These are phyloP conservation scores for Malania oleifera DNA, from an alignment of 164 flowering plant genomes.

Conservation along the genomic window DNA sequence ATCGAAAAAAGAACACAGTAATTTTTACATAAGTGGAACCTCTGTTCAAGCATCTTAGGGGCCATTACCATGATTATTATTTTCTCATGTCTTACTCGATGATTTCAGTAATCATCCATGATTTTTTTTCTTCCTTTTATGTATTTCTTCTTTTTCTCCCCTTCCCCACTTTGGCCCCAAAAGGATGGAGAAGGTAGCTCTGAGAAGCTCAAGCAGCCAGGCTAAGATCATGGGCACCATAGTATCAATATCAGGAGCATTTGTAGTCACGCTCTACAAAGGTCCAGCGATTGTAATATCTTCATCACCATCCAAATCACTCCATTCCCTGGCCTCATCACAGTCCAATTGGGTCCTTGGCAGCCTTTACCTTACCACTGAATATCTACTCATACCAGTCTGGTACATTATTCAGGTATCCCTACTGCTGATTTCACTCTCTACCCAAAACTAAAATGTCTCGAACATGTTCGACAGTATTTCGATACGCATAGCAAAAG, in stretches of 20 bases:
- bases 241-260: background rate
- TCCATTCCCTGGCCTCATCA: background rate
- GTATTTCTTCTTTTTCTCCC: background rate
- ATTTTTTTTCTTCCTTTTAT: background rate
- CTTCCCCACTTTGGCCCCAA: background rate
- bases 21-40: no score
- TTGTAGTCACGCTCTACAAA: slow-evolving; percentile 1
- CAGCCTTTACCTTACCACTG: background rate
- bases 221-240: slow-evolving; percentile 1
- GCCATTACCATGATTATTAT: no score
- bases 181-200: background rate
- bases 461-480: no score
- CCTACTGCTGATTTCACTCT: background rate
- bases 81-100: no score
- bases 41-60: no score
- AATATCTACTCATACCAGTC: background rate
- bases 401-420: slow-evolving; percentile 3
- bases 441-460: background rate
- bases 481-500: no score
- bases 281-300: background rate
- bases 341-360: background rate
- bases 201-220: background rate
- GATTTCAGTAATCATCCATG: background rate
- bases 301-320: background rate
- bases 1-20: no score